Evolutionary conservation across 1,284 basidiomycete species (phyloP).

Genomic region (Puccinia brachypodii): DNA sequence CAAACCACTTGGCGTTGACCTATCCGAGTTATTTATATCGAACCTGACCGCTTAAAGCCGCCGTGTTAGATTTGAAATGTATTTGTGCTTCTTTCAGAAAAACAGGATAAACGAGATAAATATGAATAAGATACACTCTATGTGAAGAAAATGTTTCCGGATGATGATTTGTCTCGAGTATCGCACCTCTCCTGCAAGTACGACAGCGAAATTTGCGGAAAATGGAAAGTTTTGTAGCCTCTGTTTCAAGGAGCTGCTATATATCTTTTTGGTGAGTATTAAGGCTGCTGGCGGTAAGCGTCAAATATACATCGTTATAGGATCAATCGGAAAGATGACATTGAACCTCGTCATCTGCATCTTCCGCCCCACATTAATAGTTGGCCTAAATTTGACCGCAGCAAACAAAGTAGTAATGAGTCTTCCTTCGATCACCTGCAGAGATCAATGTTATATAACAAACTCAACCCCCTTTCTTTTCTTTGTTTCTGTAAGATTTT

Average conservation of each 20-base stretch:
- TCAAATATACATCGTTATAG: neutral
- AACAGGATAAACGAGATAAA: constrained; percentile 33
- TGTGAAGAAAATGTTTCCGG: constrained; percentile 44
- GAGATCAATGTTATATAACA: neutral
- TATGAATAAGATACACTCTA: constrained; percentile 32
- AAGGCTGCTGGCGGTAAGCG: constrained; percentile 45
- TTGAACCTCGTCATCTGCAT: neutral
- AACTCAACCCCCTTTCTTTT: neutral
- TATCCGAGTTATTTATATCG: constrained; percentile 25
- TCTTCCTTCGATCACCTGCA: neutral
- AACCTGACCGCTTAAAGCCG: neutral
- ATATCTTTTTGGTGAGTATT: constrained; percentile 43
- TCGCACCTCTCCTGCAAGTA: constrained; percentile 18
- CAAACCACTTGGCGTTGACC: constrained; percentile 39
- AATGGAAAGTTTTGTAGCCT: constrained; percentile 44
- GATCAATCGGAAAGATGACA: neutral
- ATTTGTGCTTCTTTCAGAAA: constrained; percentile 8
- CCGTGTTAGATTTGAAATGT: neutral
- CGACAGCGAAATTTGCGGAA: constrained; percentile 40
- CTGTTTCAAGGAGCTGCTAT: too few relatives aligned
- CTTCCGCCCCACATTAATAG: neutral
- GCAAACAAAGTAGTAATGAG: constrained; percentile 46
- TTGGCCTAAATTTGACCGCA: constrained; percentile 43
- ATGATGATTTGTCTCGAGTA: neutral
- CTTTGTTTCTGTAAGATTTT: too few relatives aligned